Evolutionary conservation across 2,329 filamentous ascomycete genomes (phyloP), one percentile per base, ranked within the genome.

Genomic region (Trichothecium sympodiale): DNA sequence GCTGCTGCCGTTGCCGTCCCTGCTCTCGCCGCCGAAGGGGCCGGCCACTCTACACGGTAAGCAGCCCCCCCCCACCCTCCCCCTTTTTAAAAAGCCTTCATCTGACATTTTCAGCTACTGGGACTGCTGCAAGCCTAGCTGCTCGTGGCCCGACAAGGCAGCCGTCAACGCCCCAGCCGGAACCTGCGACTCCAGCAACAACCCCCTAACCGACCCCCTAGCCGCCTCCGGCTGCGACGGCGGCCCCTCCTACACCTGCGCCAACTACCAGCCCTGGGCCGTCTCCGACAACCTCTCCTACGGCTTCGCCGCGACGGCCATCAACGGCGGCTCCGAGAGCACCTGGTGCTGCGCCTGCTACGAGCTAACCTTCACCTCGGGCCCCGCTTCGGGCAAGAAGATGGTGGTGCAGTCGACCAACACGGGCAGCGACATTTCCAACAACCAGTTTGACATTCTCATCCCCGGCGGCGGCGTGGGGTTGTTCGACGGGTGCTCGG

Each of bases 41-140:
- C 31, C 27, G 37, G 37, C 16, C 15, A 34, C 15, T 30, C 31
- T 10, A 38, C 37, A 14, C 32, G 37, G 35, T 36, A 32, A 35
- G 20, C 15, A 8, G 14, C 15, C 13, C 33, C n/a, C n/a, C 9
- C 12, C 15, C 17, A 23, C 8, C 25, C 15, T n/a, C 26, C n/a
- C n/a, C n/a, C n/a, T n/a, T n/a, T n/a, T 17, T 9, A 13, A 27
- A 14, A 35, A 28, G 13, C 3, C 17, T 28, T 16, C 14, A 13
- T 35, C 23, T n/a, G 16, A 9, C 5, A 28, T 17, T 31, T 31
- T 31, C 10, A 35, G 67, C 40, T 72, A 70, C 52, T 71, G 72
- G 69, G 78, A 83, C 53, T 83, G 79, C 62, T 83, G 78, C 61
- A 83, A 84, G 62, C 71, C 77, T 17, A 78, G 74, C 15, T 83